A percentile compares a stretch with the other conserved stretches of the same genome.
Evolutionary conservation across 176 grass and related monocot genomes (phyloP).

Genomic region (Hordeum marinum): DNA sequence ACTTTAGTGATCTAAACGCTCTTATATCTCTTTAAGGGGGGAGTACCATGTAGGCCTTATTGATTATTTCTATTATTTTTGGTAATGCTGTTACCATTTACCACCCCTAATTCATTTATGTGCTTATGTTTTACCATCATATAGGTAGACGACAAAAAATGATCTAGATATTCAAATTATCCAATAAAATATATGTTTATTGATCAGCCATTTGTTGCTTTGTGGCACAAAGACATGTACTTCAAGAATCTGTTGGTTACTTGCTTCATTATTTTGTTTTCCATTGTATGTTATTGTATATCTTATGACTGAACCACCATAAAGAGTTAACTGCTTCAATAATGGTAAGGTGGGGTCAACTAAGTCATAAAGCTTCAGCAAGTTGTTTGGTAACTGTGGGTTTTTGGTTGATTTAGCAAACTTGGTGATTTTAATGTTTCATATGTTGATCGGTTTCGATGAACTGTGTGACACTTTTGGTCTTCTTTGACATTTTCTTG

Average conservation of each 20-base stretch:
- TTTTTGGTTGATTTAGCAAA: background rate
- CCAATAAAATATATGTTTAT: background rate
- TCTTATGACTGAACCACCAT: background rate
- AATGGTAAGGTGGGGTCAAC: background rate
- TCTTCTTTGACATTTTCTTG: background rate
- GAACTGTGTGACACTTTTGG: background rate
- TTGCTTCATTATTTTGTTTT: slow-evolving; percentile 6
- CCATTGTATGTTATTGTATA: background rate
- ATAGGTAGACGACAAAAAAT: background rate
- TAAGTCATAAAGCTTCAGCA: background rate
- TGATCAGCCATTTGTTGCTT: background rate
- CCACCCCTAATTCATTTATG: background rate
- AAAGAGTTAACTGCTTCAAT: background rate
- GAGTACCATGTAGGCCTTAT: background rate
- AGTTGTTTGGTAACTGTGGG: background rate
- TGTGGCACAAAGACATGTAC: background rate
- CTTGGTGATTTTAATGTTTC: background rate
- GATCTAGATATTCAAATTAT: background rate
- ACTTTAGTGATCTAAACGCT: too few species aligned
- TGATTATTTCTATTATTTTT: background rate
- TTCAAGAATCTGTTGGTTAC: background rate
- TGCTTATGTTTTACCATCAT: background rate
- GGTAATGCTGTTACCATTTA: background rate
- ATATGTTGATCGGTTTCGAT: background rate
- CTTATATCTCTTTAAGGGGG: too few species aligned